Base-by-base conservation (phyloP, 768 basidiomycete genomes). In the Russula griseocarnosa region DNA sequence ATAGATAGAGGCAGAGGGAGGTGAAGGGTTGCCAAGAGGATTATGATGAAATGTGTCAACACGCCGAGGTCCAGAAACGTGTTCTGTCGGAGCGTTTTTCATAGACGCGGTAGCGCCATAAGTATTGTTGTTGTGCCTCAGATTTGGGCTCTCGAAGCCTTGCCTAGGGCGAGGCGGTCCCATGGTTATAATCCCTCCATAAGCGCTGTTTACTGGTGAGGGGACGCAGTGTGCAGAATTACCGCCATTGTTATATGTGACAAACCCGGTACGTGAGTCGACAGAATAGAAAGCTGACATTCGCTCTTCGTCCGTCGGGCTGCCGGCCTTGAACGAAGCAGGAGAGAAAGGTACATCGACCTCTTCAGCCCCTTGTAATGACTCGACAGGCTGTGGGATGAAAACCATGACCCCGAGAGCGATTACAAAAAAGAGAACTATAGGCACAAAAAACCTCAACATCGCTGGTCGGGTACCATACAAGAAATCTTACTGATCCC, bases 401-500 rank as follows among this genome's bases (percentile, higher is more conserved):
- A 55, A 53, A 44, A 50, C 53, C 59, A 67, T 61, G 16, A 66
- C 46, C 28, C 58, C 53, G 10, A 67, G 66, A 42, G 36, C 10
- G 38, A 61, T 16, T n/a, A 42, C 26, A 44, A 54, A 60, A 38
- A 34, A 60, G 8, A 66, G 46, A 5, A 67, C 66, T 67, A 36
- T 22, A 32, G n/a, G 16, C 20, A 22, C 24, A 34, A 44, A 3
- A n/a, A 32, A 30, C 24, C 3, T 64, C 26, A 65, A 52, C 16
- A 28, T 16, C 26, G 34, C 30, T 28, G 18, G n/a, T 18, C 18
- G n/a, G 3, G 34, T 8, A 61, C 18, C 14, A n/a, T n/a, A 5
- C 13, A 55, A 38, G 5, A 18, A 18, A 16, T 24, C 59, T 60
- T 53, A 67, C 66, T 24, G 14, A 53, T 61, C n/a, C 38, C 66